Base-by-base conservation (phyloP, 352 stramenopile species). In the Phytophthora brassicae region DNA sequence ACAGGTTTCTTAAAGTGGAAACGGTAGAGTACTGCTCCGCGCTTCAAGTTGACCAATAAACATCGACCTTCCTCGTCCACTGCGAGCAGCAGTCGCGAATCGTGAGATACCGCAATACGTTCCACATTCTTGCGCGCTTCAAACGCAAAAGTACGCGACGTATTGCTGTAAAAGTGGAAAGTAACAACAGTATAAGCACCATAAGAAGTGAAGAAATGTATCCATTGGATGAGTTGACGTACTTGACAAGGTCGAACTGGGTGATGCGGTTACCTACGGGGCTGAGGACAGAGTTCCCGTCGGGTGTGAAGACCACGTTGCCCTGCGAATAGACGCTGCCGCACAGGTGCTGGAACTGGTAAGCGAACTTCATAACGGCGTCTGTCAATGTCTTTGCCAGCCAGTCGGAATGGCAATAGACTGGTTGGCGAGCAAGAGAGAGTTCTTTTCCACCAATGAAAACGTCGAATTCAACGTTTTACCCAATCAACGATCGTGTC, bases 1-100 rank as follows among this genome's bases (percentile, higher is more conserved):
- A 98, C 89, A 35, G 76, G 87, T 50, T 94, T 87, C 68, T 97
- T 97, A 57, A 98, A 97, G 73, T 97, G 94, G 75, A 98, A 97
- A 47, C 93, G 86, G 68, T 98, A 96, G 17, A 98, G 74, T 42
- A 98, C 89, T 7, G 93, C 79, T 24, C 88, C 79, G 23, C 90
- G 90, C 60, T 83, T 82, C 41, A 98, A 75, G 71, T 97, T 97
- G 24, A 98, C 79, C 39, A 98, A 72, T 38, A 98, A 67, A 48
- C 79, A 94, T 44, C 90, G 88, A 28, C 94, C 94, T 29, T 98
- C 94, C 46, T 89, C 83, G 65, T 96, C 93, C 48, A 98, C 79
- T 11, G 90, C 87, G 14, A 98, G 45, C 47, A 98, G 75, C 35
- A 98, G 71, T 2, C 89, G 74, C 38, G 92, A 95, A 65, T 97